Evolutionary conservation across 495 filamentous ascomycete genomes (phyloP).

Genomic region (Sordaria brevicollis): DNA sequence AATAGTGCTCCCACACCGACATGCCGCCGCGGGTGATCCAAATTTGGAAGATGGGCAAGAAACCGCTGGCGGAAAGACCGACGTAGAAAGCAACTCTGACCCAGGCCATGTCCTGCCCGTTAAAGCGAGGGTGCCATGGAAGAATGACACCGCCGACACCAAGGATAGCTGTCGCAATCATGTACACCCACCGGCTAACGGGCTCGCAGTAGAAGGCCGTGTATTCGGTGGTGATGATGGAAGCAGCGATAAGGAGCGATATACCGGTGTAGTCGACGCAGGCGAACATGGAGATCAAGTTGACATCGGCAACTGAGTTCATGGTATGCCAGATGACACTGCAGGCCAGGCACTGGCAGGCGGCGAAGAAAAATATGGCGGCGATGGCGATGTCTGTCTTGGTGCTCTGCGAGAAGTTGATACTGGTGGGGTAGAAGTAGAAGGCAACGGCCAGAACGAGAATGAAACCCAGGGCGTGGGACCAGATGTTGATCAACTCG

Average conservation of each 20-base stretch:
- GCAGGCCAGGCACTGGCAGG: constrained; percentile 92
- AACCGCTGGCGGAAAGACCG: constrained; percentile 78
- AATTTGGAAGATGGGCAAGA: constrained; percentile 79
- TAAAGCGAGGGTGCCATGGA: constrained; percentile 95
- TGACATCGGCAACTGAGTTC: constrained; percentile 85
- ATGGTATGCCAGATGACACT: constrained; percentile 97
- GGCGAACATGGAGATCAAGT: constrained; percentile 86
- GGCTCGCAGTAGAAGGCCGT: constrained; percentile 98
- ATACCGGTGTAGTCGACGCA: constrained; percentile 99
- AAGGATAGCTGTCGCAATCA: constrained; percentile 67
- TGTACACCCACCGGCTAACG: constrained; percentile 75
- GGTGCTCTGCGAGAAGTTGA: constrained; percentile 77
- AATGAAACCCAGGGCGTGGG: constrained; percentile 77
- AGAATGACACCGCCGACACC: constrained; percentile 84
- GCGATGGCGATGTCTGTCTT: constrained; percentile 82
- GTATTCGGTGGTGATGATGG: constrained; percentile 97
- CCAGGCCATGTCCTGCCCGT: constrained; percentile 86
- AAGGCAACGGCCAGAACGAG: constrained; percentile 85
- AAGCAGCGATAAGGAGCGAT: constrained; percentile 88
- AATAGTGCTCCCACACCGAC: constrained; percentile 79
- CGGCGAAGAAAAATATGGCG: constrained; percentile 92
- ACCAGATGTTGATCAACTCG: constrained; percentile 97
- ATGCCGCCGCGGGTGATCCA: constrained; percentile 60
- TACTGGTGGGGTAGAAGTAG: constrained; percentile 84
- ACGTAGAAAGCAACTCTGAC: constrained; percentile 87